Conservation (phyloP, 23 red algal species). For the Gracilaria gracilis region DNA sequence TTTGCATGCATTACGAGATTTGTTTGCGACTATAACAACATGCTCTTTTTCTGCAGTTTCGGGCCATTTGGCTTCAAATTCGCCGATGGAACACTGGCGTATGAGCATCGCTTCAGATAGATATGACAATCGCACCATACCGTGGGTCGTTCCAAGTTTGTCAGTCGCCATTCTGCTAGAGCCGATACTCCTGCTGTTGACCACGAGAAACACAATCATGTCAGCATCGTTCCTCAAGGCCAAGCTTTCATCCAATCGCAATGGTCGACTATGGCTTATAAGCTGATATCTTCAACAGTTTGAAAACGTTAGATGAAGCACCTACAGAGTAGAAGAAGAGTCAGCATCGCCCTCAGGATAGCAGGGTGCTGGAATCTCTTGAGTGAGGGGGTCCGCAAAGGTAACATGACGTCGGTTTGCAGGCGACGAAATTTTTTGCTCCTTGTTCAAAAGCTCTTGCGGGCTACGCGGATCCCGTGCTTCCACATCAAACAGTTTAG, state of each 20-base stretch:
- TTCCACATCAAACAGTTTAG: neutral
- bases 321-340: slow-evolving; percentile 14
- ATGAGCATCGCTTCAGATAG: slow-evolving; percentile 13
- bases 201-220: neutral
- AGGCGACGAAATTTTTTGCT: neutral
- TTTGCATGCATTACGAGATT: neutral
- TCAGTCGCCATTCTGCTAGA: neutral
- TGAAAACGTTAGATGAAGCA: neutral
- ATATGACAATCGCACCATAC: neutral
- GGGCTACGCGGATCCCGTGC: neutral
- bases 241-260: neutral
- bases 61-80: neutral
- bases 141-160: neutral
- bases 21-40: slow-evolving; percentile 23
- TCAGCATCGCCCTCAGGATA: neutral
- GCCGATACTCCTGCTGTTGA: neutral
- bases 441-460: neutral
- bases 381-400: slow-evolving; percentile 9
- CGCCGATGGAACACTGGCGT: neutral
- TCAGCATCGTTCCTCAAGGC: neutral
- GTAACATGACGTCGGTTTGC: neutral
- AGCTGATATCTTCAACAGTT: no score
- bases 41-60: neutral
- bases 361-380: slow-evolving; percentile 11
- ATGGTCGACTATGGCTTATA: neutral